Base-by-base conservation (phyloP, 805 yeast species). In the Zygosaccharomyces bisporus region DNA sequence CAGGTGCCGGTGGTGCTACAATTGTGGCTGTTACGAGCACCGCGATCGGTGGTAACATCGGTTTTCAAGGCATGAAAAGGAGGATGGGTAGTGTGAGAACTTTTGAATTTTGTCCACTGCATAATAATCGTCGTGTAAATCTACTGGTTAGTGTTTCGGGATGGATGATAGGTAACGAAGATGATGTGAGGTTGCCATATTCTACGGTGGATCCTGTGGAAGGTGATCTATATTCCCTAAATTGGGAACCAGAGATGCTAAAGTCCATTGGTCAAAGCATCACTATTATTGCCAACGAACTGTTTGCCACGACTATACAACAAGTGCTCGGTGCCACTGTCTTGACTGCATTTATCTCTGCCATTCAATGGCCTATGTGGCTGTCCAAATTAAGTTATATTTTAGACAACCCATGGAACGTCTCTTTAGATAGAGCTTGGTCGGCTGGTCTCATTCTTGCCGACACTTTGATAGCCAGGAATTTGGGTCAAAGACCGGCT, bases 231-330 rank as follows among this genome's bases (percentile, higher is more conserved):
- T 86, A 84, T 56, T 88, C 98, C 0, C 71, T 93, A 6, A 69
- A 86, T 38, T 93, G 99, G 99, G 99, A 93, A 64, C 99, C 99
- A 0, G 99, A 93, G 53, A 87, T 93, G 93, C 79, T 93, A 56
- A 83, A 80, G 50, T 85, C 95, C 44, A 88, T 86, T 77, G 99
- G 99, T 61, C 97, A 93, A 64, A 93, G 99, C 0, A 91, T 93
- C 51, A 79, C 80, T 50, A 90, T 93, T 56, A 73, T 93, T 45
- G 99, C 99, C 0, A 85, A 91, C 32, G 99, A 93, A 66, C 91
- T 95, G 0, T 72, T 95, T 43, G 80, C 95, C 0, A 93, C 91
- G 53, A 87, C 96, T 4, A 83, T 93, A 35, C 99, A 93, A 68
- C 99, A 95, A 63, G 83, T 93, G 45, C 72, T 93, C 29, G 99